Evolutionary conservation across 768 basidiomycete species (phyloP).

Genomic region (Saitozyma podzolica): DNA sequence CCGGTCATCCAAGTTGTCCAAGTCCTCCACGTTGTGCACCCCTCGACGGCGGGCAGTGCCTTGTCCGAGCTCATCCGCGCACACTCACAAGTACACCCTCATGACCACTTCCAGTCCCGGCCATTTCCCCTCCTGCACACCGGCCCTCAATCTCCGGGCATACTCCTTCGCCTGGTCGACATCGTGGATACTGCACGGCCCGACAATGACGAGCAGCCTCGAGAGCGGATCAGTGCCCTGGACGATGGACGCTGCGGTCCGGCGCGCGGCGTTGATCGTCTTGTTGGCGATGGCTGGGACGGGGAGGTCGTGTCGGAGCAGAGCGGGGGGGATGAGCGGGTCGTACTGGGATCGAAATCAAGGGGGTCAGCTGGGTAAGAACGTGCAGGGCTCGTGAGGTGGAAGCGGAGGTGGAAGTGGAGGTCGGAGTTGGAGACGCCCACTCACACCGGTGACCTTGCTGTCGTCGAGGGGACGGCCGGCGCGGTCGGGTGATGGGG

Average conservation of each 20-base stretch:
- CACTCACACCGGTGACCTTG: constrained; percentile 44
- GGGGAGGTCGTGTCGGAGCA: constrained; percentile 82
- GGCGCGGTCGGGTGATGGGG: constrained; percentile 35
- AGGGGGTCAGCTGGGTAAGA: background rate
- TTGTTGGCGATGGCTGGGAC: constrained; percentile 65
- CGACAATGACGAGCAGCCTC: constrained; percentile 84
- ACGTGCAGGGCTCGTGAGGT: background rate
- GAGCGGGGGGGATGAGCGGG: constrained; percentile 88
- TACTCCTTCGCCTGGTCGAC: constrained; percentile 69
- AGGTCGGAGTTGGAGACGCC: background rate
- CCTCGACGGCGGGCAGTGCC: too few relatives aligned
- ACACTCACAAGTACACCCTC: constrained; percentile 90
- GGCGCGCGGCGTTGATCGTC: constrained; percentile 78
- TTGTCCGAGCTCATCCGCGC: background rate
- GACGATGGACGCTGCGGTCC: constrained; percentile 72
- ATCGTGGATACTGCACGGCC: constrained; percentile 94
- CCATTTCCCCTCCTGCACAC: constrained; percentile 65
- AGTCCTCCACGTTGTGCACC: too few relatives aligned
- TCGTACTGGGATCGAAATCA: constrained; percentile 68
- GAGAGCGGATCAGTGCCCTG: constrained; percentile 71
- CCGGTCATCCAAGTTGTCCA: too few relatives aligned
- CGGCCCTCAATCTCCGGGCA: constrained; percentile 56
- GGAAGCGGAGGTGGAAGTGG: background rate
- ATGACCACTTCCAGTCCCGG: constrained; percentile 81
- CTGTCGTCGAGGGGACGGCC: constrained; percentile 42